These are phyloP conservation scores for Penicillium paradoxum DNA, from an alignment of 495 filamentous ascomycete genomes.

Conservation along the genomic window DNA sequence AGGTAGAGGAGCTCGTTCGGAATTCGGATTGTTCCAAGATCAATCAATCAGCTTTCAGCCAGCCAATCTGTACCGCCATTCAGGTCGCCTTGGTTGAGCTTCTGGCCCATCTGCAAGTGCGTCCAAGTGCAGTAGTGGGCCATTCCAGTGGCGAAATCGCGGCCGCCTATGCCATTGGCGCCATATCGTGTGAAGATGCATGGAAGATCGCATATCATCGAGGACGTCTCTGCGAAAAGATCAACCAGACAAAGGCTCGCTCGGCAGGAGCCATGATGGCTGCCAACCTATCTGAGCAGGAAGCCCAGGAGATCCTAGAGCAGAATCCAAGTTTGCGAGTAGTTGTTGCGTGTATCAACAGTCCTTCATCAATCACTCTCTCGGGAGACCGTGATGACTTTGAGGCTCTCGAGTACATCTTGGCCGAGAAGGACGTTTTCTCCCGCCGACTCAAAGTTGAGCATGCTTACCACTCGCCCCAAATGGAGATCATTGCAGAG, in stretches of 20 bases:
- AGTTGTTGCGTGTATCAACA: neutral
- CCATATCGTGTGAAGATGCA: no score
- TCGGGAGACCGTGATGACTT: neutral
- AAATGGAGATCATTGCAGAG: neutral
- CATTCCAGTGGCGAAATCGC: neutral
- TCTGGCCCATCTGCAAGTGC: neutral
- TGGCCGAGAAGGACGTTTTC: neutral
- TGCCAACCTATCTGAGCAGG: no score
- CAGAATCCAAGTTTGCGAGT: no score
- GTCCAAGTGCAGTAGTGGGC: neutral
- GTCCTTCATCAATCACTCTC: neutral
- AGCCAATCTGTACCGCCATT: neutral
- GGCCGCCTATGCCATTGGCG: neutral
- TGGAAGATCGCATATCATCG: no score
- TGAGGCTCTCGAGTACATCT: no score
- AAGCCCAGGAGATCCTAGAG: no score
- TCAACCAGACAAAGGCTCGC: no score
- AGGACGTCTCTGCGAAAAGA: no score
- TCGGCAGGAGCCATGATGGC: no score
- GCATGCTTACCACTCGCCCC: neutral
- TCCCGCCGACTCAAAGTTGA: neutral
- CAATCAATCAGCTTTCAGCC: no score
- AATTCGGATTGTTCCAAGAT: no score
- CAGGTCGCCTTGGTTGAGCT: neutral
- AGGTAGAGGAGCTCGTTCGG: no score